These are phyloP conservation scores for Helicostylum pulchrum DNA, from an alignment of 192 early-diverging fungal genomes.

Conservation along the genomic window DNA sequence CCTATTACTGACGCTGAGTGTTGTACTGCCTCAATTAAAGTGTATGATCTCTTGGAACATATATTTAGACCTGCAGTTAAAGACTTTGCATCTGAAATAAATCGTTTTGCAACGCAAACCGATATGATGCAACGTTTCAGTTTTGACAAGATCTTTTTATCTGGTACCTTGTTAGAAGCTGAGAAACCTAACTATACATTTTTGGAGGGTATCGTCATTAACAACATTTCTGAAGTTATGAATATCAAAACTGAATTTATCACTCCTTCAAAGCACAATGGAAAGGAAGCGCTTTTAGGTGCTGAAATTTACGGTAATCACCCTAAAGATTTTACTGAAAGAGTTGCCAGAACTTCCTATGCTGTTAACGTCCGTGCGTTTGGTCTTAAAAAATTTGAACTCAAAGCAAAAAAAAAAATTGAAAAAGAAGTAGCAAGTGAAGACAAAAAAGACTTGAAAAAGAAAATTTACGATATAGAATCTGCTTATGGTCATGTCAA, in stretches of 20 bases:
- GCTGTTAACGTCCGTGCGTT: not conserved
- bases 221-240: not conserved
- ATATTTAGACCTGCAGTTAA: not conserved
- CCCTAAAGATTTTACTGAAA: not conserved
- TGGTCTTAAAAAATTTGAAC: not conserved
- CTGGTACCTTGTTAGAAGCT: not conserved
- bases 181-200: not conserved
- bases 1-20: not conserved
- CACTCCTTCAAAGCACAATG: not conserved
- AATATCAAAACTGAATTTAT: not conserved
- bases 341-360: conserved; percentile 1
- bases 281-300: not conserved
- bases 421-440: not conserved
- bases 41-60: conserved; percentile 2
- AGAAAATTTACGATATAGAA: not conserved
- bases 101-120: not conserved
- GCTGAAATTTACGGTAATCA: not conserved
- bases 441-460: not conserved
- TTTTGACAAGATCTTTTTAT: conserved; percentile 5
- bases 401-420: not conserved
- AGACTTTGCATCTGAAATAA: not conserved
- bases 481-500: not conserved
- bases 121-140: not conserved
- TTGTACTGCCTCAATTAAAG: not conserved
- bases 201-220: not conserved